A percentile compares a stretch with the other conserved stretches of the same genome.
Evolutionary conservation across 805 yeast species (phyloP).

Genomic region (Nakazawaea siamensis): DNA sequence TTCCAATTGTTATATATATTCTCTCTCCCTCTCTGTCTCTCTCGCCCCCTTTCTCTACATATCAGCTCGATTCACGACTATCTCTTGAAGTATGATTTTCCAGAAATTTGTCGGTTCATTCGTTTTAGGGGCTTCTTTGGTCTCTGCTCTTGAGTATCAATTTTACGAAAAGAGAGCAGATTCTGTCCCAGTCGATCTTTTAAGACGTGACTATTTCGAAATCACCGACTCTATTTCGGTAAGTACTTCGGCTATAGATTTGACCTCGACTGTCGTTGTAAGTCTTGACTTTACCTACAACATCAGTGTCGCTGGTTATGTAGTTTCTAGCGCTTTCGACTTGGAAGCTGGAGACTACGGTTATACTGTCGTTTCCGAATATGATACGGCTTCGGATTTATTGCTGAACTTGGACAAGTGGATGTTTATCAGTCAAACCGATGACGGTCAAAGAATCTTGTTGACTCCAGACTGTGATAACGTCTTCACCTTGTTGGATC

Average conservation of each 20-base stretch:
- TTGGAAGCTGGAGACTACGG: slow-evolving; percentile 8
- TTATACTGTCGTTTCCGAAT: slow-evolving; percentile 6
- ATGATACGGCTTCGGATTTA: slow-evolving; percentile 2
- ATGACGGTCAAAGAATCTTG: slow-evolving; percentile 3
- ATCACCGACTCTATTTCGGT: slow-evolving; percentile 2
- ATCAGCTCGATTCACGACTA: no score
- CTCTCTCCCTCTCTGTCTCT: no score
- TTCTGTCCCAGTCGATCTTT: background rate
- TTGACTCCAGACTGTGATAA: slow-evolving; percentile 10
- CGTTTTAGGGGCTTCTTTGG: slow-evolving; percentile 2
- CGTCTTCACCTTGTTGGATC: slow-evolving; percentile 3
- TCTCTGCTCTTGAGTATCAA: slow-evolving; percentile 4
- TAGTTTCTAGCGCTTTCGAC: slow-evolving; percentile 2
- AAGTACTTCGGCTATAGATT: slow-evolving; percentile 4
- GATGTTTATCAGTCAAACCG: slow-evolving; percentile 5
- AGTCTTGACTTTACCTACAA: slow-evolving; percentile 4
- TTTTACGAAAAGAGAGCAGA: slow-evolving; percentile 3
- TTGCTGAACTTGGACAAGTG: slow-evolving; percentile 5
- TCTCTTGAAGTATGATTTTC: slow-evolving; percentile 6
- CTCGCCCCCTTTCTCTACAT: no score
- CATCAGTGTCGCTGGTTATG: slow-evolving; percentile 7
- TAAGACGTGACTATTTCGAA: slow-evolving; percentile 2
- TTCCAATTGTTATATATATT: no score
- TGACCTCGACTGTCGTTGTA: slow-evolving; percentile 9
- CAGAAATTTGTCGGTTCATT: slow-evolving; percentile 2